Conservation (phyloP, 768 basidiomycete species). For the Russula olivacea region DNA sequence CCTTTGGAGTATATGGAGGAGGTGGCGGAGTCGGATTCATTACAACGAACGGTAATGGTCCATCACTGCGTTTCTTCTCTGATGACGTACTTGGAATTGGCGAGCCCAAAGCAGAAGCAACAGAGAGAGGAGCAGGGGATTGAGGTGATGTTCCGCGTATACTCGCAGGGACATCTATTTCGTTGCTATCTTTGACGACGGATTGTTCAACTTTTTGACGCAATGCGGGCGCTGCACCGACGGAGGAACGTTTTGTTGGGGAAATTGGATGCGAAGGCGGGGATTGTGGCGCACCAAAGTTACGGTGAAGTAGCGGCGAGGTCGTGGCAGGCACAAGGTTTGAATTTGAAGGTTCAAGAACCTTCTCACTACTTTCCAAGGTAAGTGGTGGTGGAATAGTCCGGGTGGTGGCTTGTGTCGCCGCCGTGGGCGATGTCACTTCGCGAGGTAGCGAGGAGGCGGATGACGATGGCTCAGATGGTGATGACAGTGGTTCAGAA, state of each 20-base stretch:
- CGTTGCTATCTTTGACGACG: conserved; percentile 8
- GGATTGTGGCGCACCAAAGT: conserved; percentile 38
- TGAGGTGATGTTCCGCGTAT: background rate
- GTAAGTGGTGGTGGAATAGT: conserved; percentile 7
- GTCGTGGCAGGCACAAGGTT: conserved; percentile 24
- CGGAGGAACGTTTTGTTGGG: conserved; percentile 14
- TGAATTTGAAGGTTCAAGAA: conserved; percentile 34
- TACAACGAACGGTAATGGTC: conserved; percentile 27
- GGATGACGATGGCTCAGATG: background rate
- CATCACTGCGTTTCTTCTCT: conserved; percentile 30
- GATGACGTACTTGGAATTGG: conserved; percentile 10
- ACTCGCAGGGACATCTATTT: conserved; percentile 27
- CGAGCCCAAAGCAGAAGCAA: conserved; percentile 13
- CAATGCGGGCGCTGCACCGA: conserved; percentile 17
- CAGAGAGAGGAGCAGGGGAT: background rate
- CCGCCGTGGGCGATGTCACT: background rate
- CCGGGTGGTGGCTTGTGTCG: background rate
- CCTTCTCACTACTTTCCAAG: background rate
- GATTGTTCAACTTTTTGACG: conserved; percentile 18
- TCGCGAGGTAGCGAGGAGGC: background rate
- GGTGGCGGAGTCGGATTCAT: conserved; percentile 31
- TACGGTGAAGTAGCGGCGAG: conserved; percentile 34
- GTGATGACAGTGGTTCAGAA: background rate
- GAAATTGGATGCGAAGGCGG: conserved; percentile 24
- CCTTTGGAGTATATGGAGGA: conserved; percentile 30